phyloP scores from a whole-genome alignment of 108 stramenopile genomes.

The Conticribra weissflogii region DNA sequence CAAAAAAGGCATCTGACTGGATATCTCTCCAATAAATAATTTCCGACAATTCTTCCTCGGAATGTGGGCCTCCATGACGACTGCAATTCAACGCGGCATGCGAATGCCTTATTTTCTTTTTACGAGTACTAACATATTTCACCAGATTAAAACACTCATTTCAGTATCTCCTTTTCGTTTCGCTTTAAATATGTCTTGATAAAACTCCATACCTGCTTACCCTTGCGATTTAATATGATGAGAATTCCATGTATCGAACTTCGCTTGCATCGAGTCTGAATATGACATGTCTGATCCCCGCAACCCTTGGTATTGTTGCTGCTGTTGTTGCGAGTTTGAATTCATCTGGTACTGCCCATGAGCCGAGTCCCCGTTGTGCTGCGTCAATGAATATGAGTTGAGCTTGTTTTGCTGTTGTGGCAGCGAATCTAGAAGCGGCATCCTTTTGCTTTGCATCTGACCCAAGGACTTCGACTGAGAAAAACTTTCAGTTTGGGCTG shows the following conservation, averaged over 20 bases:
- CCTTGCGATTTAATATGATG: not conserved
- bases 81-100: constrained; percentile 18
- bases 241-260: not conserved
- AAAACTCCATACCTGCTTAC: not conserved
- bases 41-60: constrained; percentile 29
- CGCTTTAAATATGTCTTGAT: not conserved
- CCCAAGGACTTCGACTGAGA: not conserved
- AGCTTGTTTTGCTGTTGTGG: not conserved
- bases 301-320: not conserved
- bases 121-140: not conserved
- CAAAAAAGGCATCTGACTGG: constrained; percentile 29
- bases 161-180: not conserved
- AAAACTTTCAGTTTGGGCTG: too few relatives aligned
- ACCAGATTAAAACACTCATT: not conserved
- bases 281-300: not conserved
- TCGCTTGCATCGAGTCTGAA: not conserved
- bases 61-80: constrained; percentile 27
- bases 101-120: not conserved
- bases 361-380: too few relatives aligned
- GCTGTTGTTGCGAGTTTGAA: not conserved
- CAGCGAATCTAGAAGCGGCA: not conserved
- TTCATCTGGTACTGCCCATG: not conserved
- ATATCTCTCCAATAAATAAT: constrained; percentile 53
- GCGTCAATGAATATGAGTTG: not conserved
- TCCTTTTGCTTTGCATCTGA: not conserved